Conservation (phyloP, 2,329 filamentous ascomycete genomes). For the Stemphylium vesicarium region DNA sequence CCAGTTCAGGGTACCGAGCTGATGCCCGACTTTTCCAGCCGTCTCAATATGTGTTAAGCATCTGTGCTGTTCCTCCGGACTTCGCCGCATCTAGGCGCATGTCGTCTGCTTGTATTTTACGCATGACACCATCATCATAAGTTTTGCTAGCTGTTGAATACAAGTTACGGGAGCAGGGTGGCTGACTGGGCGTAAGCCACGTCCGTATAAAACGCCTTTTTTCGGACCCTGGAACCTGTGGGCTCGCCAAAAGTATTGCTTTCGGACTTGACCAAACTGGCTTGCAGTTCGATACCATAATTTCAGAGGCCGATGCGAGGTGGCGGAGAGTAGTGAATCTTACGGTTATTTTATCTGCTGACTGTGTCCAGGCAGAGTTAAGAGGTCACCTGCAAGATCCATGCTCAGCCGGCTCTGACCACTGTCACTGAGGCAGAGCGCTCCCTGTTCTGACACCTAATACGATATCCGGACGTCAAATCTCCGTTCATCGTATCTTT, state of each 20-base stretch:
- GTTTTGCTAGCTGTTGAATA: too few relatives aligned
- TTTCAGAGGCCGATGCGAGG: not conserved
- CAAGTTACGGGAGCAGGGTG: too few relatives aligned
- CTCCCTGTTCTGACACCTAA: not conserved
- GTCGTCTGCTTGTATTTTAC: too few relatives aligned
- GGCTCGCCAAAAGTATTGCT: not conserved
- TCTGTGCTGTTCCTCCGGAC: too few relatives aligned
- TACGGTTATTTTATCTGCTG: not conserved
- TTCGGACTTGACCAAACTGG: not conserved
- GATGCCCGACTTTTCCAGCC: too few relatives aligned
- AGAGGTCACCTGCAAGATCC: too few relatives aligned
- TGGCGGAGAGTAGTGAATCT: not conserved
- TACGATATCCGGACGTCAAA: not conserved
- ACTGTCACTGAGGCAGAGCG: not conserved
- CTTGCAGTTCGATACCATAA: not conserved
- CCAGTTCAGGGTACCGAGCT: too few relatives aligned
- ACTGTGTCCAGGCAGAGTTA: too few relatives aligned
- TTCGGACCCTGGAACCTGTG: not conserved
- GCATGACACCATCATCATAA: too few relatives aligned
- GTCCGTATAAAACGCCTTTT: not conserved
- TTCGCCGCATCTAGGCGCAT: too few relatives aligned
- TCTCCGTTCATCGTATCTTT: slow-evolving; percentile 3
- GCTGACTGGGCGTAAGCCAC: not conserved
- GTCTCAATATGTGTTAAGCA: too few relatives aligned
- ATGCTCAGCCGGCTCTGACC: too few relatives aligned